Evolutionary conservation across 2,329 filamentous ascomycete genomes (phyloP).

Genomic region (Simplicillium sp.): DNA sequence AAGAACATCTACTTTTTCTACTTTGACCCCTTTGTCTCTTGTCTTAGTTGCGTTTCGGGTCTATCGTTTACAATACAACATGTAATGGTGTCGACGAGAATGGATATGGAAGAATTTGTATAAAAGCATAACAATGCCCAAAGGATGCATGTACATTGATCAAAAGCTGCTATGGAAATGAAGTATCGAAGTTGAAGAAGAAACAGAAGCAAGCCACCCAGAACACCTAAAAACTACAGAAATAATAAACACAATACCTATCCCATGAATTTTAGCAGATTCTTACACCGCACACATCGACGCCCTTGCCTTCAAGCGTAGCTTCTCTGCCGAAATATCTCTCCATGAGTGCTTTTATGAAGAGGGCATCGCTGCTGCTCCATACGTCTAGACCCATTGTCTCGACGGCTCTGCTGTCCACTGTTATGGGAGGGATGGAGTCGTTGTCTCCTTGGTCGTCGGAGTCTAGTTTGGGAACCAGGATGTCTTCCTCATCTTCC

Average conservation of each 20-base stretch:
- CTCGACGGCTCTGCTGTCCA: slow-evolving; percentile 56
- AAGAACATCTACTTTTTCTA: too few relatives aligned
- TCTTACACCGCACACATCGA: slow-evolving; percentile 65
- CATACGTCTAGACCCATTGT: slow-evolving; percentile 71
- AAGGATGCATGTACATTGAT: too few relatives aligned
- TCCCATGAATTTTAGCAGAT: slow-evolving; percentile 41
- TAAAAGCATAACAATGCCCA: background rate
- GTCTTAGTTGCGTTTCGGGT: too few relatives aligned
- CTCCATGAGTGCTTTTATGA: slow-evolving; percentile 51
- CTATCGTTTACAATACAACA: too few relatives aligned
- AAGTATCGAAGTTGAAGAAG: too few relatives aligned
- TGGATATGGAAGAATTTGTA: background rate
- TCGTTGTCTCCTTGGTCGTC: slow-evolving; percentile 12
- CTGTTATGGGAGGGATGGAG: slow-evolving; percentile 32
- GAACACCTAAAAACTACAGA: background rate
- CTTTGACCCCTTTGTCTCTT: too few relatives aligned
- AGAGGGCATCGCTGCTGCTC: slow-evolving; percentile 61
- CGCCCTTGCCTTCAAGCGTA: slow-evolving; percentile 55
- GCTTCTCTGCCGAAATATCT: slow-evolving; percentile 58
- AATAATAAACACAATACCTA: slow-evolving; percentile 1
- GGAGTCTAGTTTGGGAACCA: slow-evolving; percentile 9
- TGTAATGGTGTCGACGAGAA: too few relatives aligned
- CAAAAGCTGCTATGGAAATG: too few relatives aligned
- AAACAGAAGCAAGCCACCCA: too few relatives aligned
- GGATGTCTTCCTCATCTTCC: slow-evolving; percentile 24